A percentile compares a stretch with the other conserved stretches of the same genome.
These are phyloP conservation scores for Fusarium abutilonis DNA, from an alignment of 2,329 filamentous ascomycete genomes.

Conservation along the genomic window DNA sequence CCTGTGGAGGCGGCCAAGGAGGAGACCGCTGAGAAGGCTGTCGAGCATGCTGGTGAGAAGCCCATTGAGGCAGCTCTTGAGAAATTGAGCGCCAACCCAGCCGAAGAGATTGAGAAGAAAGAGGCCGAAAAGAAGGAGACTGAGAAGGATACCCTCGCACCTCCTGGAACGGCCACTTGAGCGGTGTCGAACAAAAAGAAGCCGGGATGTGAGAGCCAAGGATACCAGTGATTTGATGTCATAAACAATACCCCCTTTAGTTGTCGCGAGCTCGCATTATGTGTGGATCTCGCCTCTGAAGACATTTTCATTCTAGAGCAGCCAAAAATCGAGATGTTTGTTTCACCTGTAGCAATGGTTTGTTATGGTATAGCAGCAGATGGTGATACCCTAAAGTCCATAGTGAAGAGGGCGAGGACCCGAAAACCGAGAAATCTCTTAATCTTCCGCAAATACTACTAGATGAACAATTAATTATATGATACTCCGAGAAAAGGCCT, in stretches of 20 bases:
- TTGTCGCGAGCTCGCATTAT: slow-evolving; percentile 12
- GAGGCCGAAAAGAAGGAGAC: slow-evolving; percentile 18
- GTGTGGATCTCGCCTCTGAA: slow-evolving; percentile 16
- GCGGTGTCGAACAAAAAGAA: neutral
- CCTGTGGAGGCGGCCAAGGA: slow-evolving; percentile 34
- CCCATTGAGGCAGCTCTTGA: slow-evolving; percentile 32
- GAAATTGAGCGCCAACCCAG: slow-evolving; percentile 25
- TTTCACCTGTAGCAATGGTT: neutral
- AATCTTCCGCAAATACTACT: neutral
- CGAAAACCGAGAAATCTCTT: neutral
- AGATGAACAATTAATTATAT: neutral
- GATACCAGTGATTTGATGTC: slow-evolving; percentile 30
- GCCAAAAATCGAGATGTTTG: slow-evolving; percentile 10
- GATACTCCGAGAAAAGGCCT: too few species aligned
- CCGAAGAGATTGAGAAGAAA: slow-evolving; percentile 19
- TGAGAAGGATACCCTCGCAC: neutral
- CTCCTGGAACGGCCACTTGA: slow-evolving; percentile 9
- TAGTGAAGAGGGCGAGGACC: neutral
- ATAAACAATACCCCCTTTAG: slow-evolving; percentile 32
- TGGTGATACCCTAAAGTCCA: neutral
- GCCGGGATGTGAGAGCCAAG: slow-evolving; percentile 6
- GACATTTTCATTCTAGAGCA: slow-evolving; percentile 25
- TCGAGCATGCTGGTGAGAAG: slow-evolving; percentile 30
- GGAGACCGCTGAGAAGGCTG: slow-evolving; percentile 31
- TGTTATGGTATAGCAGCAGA: neutral